Evolutionary conservation across 768 basidiomycete species (phyloP), one percentile per base, ranked within the genome.

Genomic region (Termitomyces sp.): DNA sequence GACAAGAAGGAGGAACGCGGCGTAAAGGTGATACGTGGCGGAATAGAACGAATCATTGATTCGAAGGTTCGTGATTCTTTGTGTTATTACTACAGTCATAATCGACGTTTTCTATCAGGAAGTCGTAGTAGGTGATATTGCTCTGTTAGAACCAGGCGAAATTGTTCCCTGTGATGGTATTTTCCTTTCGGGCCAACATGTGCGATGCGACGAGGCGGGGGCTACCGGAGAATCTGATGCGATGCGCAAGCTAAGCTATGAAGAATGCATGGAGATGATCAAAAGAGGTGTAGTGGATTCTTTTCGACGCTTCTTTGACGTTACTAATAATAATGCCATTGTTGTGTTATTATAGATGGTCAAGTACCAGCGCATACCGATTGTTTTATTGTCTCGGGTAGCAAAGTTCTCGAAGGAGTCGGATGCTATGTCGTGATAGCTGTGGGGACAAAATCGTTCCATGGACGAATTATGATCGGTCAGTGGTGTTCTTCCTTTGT

Each of bases 401-500:
- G 84, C 67, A 98, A 96, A 70, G 91, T 99, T 38, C 73, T 94
- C 20, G 97, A 98, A 71, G 97, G 97, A 40, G 88, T 96, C 42
- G 97, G 97, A 25, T 80, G 76, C 54, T 99, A 98, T 64, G 86
- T 99, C 46, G 85, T 98, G 48, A 89, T 97, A 48, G 86, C 93
- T 2, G 93, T 98, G 46, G 97, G 97, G 11, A 84, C 83, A 12
- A 91, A 88, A 73, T 92, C 89, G 61, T 98, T 98, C 72, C 94
- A 98, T 66, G 97, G 97, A 38, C 83, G 94, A 42, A 94, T 98
- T 64, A 94, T 98, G 91, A 96, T 96, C 87, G 89, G 94, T 96
- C 64, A 33, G 87, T 7, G 20, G 38, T 10, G 1, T 22, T 15
- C 7, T 29, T 22, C n/a, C n/a, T 15, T 33, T 15, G 3, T 38